phyloP scores from a whole-genome alignment of 345 rosid genomes.

The Corymbia maculata region DNA sequence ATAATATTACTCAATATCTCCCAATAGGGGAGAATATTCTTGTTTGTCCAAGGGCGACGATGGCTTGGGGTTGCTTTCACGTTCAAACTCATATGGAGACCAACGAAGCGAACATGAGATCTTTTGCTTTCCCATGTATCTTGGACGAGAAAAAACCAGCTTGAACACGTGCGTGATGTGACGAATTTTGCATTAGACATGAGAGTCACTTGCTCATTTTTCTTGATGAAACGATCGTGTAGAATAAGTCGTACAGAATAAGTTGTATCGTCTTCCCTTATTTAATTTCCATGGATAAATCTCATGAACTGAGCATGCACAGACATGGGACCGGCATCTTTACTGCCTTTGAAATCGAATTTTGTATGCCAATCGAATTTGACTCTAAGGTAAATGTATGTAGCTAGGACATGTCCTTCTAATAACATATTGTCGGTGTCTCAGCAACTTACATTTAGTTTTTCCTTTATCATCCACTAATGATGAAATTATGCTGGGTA shows the following conservation, averaged over 20 bases:
- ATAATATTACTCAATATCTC: no score
- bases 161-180: neutral
- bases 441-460: neutral
- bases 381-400: neutral
- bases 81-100: neutral
- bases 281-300: neutral
- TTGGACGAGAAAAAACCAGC: neutral
- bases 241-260: neutral
- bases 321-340: neutral
- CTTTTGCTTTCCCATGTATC: neutral
- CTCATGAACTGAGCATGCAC: neutral
- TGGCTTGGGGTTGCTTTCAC: neutral
- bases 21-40: neutral
- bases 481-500: neutral
- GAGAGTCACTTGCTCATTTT: neutral
- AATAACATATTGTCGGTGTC: neutral
- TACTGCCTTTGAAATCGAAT: neutral
- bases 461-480: neutral
- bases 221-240: neutral
- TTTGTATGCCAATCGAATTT: neutral
- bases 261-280: neutral
- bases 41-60: neutral
- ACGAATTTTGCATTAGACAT: neutral
- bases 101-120: neutral
- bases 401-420: neutral